Evolutionary conservation across 2,329 filamentous ascomycete genomes (phyloP).

Genomic region (Aspergillus fructus): DNA sequence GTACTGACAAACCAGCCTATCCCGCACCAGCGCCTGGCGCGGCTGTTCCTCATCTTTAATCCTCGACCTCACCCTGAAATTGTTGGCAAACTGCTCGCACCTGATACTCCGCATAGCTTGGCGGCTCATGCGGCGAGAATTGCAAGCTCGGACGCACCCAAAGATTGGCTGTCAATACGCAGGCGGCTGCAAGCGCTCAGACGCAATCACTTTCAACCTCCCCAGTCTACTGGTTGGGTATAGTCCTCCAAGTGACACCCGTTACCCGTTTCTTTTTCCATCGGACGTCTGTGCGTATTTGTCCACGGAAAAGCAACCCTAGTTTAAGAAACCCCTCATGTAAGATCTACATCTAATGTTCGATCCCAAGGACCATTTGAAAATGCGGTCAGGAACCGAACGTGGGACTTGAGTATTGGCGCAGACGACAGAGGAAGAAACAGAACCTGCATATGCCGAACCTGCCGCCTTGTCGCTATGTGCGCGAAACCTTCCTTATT

Average conservation of each 20-base stretch:
- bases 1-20: conserved; percentile 5
- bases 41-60: conserved; percentile 23
- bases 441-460: not conserved
- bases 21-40: conserved; percentile 14
- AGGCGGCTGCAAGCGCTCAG: conserved; percentile 23
- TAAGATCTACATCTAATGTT: not conserved
- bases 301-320: not conserved
- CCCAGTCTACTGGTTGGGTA: conserved; percentile 16
- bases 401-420: conserved; percentile 1
- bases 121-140: conserved; percentile 28
- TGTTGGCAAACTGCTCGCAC: conserved; percentile 23
- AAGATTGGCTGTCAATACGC: conserved; percentile 29
- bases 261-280: not conserved
- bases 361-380: not conserved
- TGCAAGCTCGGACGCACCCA: conserved; percentile 25
- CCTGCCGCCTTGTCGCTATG: not conserved
- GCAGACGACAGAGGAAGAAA: not conserved
- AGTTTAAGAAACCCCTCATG: not conserved
- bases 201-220: conserved; percentile 21
- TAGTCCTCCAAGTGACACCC: conserved; percentile 18
- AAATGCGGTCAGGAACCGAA: conserved; percentile 6
- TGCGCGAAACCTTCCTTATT: conserved; percentile 5
- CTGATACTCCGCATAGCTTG: conserved; percentile 25
- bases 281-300: not conserved
- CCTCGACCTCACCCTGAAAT: conserved; percentile 23